Evolutionary conservation across 2,329 filamentous ascomycete genomes (phyloP), one percentile per base, ranked within the genome.

Genomic region (Helotiales sp.): DNA sequence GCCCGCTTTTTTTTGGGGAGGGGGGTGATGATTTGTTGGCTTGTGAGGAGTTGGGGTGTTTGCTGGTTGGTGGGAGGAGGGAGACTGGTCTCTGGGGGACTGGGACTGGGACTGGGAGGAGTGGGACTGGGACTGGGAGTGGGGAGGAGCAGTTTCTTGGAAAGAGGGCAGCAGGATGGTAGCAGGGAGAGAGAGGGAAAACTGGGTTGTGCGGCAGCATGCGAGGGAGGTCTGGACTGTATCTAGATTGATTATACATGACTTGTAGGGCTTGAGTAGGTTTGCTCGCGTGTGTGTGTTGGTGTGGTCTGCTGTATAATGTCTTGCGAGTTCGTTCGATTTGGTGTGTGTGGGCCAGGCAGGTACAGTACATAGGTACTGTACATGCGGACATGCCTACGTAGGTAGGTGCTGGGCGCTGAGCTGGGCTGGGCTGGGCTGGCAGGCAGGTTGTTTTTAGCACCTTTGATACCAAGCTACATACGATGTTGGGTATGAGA

Each of bases 1-100:
- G 57, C 57, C 30, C 59, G 26, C 59, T 34, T 61, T 61, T 61
- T 20, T 50, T 6, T 8, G 10, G 28, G 10, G 37, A 40, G 54
- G 20, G 10, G 28, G 10, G 37, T 57, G 54, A n/a, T 34, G 54
- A 40, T 40, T 57, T 30, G 54, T 37, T 37, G n/a, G n/a, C n/a
- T 32, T n/a, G n/a, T n/a, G n/a, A n/a, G n/a, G n/a, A n/a, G 8
- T 15, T 37, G 43, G 26, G 32, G 22, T 26, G 20, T 30, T 4
- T 22, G 28, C 17, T 15, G 6, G 40, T n/a, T 4, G 24, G 43
- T 47, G 6, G 43, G 11, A 8, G 45, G 28, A 13, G n/a, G 17
- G 45, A 30, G 10, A 10, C 10, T 26, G 43, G 28, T n/a, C n/a
- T n/a, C n/a, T n/a, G n/a, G n/a, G n/a, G n/a, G n/a, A n/a, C n/a